A percentile compares a stretch with the other conserved stretches of the same genome.
Conservation (phyloP, 1,284 basidiomycete genomes). For the Neolentinus lepideus region DNA sequence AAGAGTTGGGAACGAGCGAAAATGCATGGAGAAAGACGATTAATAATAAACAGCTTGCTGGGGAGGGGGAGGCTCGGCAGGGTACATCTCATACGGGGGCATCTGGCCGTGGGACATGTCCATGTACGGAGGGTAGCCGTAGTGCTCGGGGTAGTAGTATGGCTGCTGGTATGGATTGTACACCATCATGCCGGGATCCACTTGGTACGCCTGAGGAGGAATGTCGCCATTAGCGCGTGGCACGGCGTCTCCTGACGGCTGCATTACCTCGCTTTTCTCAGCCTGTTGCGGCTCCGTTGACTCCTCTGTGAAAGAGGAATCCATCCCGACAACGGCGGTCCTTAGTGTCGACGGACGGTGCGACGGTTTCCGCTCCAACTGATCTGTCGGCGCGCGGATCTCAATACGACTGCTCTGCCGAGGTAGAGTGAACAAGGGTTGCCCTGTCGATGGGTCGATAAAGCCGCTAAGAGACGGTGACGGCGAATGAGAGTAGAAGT, state of each 20-base stretch:
- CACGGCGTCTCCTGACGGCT: conserved; percentile 3
- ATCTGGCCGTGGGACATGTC: conserved; percentile 38
- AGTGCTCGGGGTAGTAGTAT: conserved; percentile 62
- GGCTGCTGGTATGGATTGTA: conserved; percentile 51
- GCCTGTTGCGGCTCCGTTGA: conserved; percentile 3
- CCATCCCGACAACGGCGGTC: conserved; percentile 18
- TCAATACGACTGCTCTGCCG: conserved; percentile 65
- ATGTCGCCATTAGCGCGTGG: background rate
- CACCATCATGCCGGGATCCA: conserved; percentile 35
- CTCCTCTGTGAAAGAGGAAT: conserved; percentile 7
- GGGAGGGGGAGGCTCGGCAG: conserved; percentile 38
- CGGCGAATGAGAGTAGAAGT: conserved; percentile 49
- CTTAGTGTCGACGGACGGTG: conserved; percentile 28
- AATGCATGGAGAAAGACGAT: background rate
- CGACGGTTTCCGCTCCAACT: conserved; percentile 22
- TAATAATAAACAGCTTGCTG: conserved; percentile 4
- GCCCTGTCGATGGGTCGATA: conserved; percentile 53
- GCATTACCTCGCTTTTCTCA: background rate
- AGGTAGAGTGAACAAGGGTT: conserved; percentile 64
- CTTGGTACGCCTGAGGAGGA: conserved; percentile 13
- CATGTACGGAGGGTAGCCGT: conserved; percentile 57
- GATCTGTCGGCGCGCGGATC: conserved; percentile 59
- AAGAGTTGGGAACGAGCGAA: background rate
- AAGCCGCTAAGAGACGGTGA: conserved; percentile 54
- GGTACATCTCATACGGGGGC: conserved; percentile 61